Base-by-base conservation (phyloP, 257 asterid species). In the Plantago major region DNA sequence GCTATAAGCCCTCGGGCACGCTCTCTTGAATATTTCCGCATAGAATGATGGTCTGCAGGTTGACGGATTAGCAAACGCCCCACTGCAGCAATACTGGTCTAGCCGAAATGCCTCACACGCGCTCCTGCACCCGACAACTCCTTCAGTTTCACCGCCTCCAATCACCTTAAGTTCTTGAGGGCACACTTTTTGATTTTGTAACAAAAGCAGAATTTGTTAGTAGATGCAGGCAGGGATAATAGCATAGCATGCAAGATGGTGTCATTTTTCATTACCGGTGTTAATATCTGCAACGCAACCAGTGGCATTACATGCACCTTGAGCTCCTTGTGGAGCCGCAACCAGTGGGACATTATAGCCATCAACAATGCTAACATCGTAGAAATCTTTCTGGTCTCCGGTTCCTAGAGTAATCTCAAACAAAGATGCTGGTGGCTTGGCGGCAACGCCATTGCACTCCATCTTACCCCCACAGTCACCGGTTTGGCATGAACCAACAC, bases 401-500 rank as follows among this genome's bases (percentile, higher is more conserved):
- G 83, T 95, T 80, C 86, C 95, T 71, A 92, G 85, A 42, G 67
- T 16, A 70, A 92, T 74, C 82, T 92, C 97, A 15, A 93, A 97
- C 4, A 92, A 73, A 0, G 91, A 72, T 11, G 93, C 81, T 0
- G 99, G 96, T 3, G 88, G 17, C 15, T 83, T 87, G 46, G 91
- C 96, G 49, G 97, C 97, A 11, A 11, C 68, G 37, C 97, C 97
- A 17, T 62, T 43, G 56, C 99, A 92, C 65, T 82, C 83, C 13
- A 86, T 17, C 15, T 82, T 84, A 37, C 86, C 89, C 33, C 87
- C 86, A 77, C 96, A 92, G 77, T 86, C 99, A 0, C 97, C 99
- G 1, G 97, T 89, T 71, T 78, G 70, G 72, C 97, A 92, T 62
- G 75, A 51, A 78, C 87, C 83, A 45, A 46, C 75, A 48, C 80